Percentiles rank a stretch among this genome's conserved stretches.
Conservation (phyloP, 768 basidiomycete species). For the Rhodotorula graminis region DNA sequence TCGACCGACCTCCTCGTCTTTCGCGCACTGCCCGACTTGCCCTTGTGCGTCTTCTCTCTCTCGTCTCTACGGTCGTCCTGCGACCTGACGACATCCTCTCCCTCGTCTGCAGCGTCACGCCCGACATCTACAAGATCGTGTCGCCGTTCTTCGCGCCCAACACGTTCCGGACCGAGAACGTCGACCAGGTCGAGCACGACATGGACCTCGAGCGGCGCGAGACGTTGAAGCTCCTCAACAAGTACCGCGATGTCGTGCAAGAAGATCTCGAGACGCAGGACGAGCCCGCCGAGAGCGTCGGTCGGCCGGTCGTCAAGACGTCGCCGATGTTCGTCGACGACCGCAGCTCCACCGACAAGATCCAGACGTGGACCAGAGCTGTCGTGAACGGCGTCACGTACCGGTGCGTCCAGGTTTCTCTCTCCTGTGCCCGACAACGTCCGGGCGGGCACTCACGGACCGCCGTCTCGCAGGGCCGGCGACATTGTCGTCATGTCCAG, state of each 20-base stretch:
- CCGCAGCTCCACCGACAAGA: not conserved
- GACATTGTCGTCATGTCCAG: not conserved
- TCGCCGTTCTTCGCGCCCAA: not conserved
- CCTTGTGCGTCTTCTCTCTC: not conserved
- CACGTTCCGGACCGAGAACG: not conserved
- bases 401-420: not conserved
- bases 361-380: not conserved
- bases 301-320: too few species aligned
- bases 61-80: too few species aligned
- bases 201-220: not conserved
- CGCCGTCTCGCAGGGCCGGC: not conserved
- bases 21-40: not conserved
- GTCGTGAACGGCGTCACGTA: not conserved
- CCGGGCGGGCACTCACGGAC: too few species aligned
- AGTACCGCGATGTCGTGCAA: not conserved
- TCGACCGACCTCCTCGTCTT: not conserved
- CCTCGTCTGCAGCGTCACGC: not conserved
- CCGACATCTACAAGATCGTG: not conserved
- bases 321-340: not conserved
- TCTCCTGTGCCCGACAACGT: not conserved
- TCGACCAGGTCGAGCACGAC: not conserved
- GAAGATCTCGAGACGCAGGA: not conserved
- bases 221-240: not conserved
- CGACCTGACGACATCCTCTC: not conserved
- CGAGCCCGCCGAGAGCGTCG: not conserved